Percentiles rank a stretch among this genome's conserved stretches.
Evolutionary conservation across 2,329 filamentous ascomycete genomes (phyloP).

Genomic region (Amesomyces nigricolor): DNA sequence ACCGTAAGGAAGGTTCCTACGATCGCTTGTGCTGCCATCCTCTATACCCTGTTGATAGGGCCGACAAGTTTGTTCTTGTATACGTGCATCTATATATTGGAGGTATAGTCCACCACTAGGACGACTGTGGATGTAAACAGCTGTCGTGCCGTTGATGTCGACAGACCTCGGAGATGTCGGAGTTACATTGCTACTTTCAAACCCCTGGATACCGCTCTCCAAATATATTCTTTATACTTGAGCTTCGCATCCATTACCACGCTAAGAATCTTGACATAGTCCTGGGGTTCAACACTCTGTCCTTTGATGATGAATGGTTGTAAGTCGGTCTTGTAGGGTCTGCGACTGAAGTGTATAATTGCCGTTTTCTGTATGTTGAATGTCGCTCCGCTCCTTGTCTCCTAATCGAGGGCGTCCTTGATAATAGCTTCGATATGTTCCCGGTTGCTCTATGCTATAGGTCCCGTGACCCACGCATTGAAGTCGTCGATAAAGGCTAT

Average conservation of each 20-base stretch:
- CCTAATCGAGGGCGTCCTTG: slow-evolving; percentile 22
- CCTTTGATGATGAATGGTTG: too few species aligned
- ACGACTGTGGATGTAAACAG: slow-evolving; percentile 25
- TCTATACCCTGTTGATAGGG: slow-evolving; percentile 2
- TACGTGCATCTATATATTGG: slow-evolving; percentile 25
- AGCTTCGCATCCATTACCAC: slow-evolving; percentile 5
- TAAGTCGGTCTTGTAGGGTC: too few species aligned
- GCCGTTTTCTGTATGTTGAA: slow-evolving; percentile 9
- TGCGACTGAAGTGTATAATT: slow-evolving; percentile 4
- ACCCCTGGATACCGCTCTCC: slow-evolving; percentile 22
- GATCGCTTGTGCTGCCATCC: not conserved
- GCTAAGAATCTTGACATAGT: too few species aligned
- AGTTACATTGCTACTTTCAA: slow-evolving; percentile 24
- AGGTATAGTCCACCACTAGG: slow-evolving; percentile 27
- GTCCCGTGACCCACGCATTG: slow-evolving; percentile 25
- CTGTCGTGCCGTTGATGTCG: slow-evolving; percentile 23
- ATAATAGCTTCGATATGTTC: slow-evolving; percentile 27
- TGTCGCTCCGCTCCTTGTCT: slow-evolving; percentile 24
- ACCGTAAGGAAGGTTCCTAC: not conserved
- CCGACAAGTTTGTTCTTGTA: slow-evolving; percentile 15
- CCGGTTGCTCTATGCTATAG: slow-evolving; percentile 22
- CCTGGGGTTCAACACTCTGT: too few species aligned
- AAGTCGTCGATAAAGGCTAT: slow-evolving; percentile 30
- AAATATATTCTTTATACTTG: slow-evolving; percentile 28
- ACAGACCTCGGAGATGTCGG: slow-evolving; percentile 13